Base-by-base conservation (phyloP, 2,329 filamentous ascomycete species). In the Talaromyces albobiverticillius region DNA sequence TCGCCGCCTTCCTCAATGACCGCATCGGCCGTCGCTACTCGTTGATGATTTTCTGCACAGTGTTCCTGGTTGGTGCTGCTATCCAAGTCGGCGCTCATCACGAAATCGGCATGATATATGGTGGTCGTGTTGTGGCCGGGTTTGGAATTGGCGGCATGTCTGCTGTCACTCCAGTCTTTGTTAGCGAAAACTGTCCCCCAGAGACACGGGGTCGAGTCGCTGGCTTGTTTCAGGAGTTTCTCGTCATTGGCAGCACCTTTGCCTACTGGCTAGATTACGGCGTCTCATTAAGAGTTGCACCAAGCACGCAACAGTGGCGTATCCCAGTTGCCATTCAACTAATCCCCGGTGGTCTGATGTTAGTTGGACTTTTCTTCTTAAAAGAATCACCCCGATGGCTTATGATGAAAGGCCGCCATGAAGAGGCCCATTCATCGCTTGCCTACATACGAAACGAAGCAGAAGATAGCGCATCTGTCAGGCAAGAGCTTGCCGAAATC, bases 261-360 rank as follows among this genome's bases (percentile, higher is more conserved):
- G 73, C 74, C 32, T 80, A 80, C 67, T 81, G 79, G 67, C 72
- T 81, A 51, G 78, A 80, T 62, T 81, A 79, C 57, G 78, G 78
- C 32, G 77, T 80, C 43, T 64, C 71, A 18, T 65, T 74, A 23
- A 71, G 75, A 46, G 73, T 80, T 50, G 69, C 63, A 10, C 64
- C 71, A 3, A 70, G 71, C 34, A 72, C 76, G 2, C 71, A 69
- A n/a, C 79, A 81, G 64, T 82, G 79, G 79, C 73, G 78, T 7
- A 68, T 80, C 3, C 79, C 79, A 0, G 78, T 82, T 20, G 77
- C 74, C 1, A 67, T 82, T 9, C 79, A 82, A 62, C 76, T 81
- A 52, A 68, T 82, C 1, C 79, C 79, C 0, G 79, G 78, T 14
- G 71, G 71, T 0, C 59, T 81, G n/a, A 74, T 82, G 49, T 61